Percentiles rank a stretch among this genome's conserved stretches.
Conservation (phyloP, 768 basidiomycete genomes). For the Naganishia vaughanmartiniae region DNA sequence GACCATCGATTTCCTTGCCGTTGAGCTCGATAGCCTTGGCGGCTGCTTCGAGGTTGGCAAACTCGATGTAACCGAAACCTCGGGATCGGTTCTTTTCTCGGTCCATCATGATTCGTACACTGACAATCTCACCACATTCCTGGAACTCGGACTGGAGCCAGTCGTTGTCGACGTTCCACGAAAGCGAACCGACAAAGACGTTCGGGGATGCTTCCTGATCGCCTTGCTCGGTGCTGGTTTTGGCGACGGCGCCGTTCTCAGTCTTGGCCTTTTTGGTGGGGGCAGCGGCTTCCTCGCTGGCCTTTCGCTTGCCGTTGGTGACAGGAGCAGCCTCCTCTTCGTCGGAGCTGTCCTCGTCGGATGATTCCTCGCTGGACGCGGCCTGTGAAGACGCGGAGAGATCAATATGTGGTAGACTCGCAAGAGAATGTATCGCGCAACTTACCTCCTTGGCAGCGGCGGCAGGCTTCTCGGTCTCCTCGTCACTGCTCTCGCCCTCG, state of each 20-base stretch:
- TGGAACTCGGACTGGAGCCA: slow-evolving; percentile 88
- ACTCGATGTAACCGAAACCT: slow-evolving; percentile 63
- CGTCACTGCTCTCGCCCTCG: slow-evolving; percentile 52
- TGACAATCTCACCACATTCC: slow-evolving; percentile 79
- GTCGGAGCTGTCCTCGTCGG: slow-evolving; percentile 48
- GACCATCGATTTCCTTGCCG: slow-evolving; percentile 88
- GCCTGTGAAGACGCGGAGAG: slow-evolving; percentile 33
- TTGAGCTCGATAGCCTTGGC: slow-evolving; percentile 75
- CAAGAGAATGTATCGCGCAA: neutral
- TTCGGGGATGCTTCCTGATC: slow-evolving; percentile 61
- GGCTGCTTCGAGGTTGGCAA: slow-evolving; percentile 56
- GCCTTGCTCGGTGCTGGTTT: slow-evolving; percentile 53
- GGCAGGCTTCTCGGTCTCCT: slow-evolving; percentile 48
- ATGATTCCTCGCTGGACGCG: slow-evolving; percentile 36
- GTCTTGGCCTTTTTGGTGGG: slow-evolving; percentile 81
- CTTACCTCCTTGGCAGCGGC: slow-evolving; percentile 38
- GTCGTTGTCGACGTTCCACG: slow-evolving; percentile 96
- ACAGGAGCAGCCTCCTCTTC: slow-evolving; percentile 45
- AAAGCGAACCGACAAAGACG: slow-evolving; percentile 87
- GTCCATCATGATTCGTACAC: slow-evolving; percentile 74
- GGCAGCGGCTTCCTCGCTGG: slow-evolving; percentile 61
- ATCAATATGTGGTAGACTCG: neutral
- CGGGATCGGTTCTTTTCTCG: slow-evolving; percentile 54
- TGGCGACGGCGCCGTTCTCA: slow-evolving; percentile 59
- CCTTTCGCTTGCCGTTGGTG: slow-evolving; percentile 71